Base-by-base conservation (phyloP, 306 rosid genomes). In the Boehmeria nivea region DNA sequence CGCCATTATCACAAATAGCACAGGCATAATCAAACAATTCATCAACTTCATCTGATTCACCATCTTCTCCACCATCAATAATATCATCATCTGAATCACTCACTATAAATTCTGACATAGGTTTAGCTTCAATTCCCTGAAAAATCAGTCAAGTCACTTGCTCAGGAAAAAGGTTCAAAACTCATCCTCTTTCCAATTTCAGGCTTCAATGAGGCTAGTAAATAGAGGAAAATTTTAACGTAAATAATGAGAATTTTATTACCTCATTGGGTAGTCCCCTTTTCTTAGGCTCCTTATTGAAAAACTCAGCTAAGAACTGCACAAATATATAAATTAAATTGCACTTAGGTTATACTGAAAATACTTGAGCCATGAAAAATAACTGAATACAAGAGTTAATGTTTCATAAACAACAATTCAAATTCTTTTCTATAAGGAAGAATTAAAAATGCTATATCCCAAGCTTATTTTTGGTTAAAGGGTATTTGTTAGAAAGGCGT, bases 1-100 rank as follows among this genome's bases (percentile, higher is more conserved):
- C 99, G 16, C 99, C 96, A 59, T 91, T 85, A 57, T 91, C 99
- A 81, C 99, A 91, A 65, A 91, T 27, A 1, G 89, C 79, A 69
- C 99, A 91, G 65, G 79, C 96, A 57, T 82, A 81, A 75, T 87
- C 96, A 75, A 80, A 91, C 63, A 84, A 63, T 2, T 60, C 88
- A 6, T 70, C 93, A 37, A 79, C 87, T 15, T 68, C 83, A 67
- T 80, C 75, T 13, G 80, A 68, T 51, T 82, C 79, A 14, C 72
- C 93, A 51, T 78, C 89, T 56, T 5, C 71, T 48, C 61, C 75
- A 55, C 42, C 86, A 44, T 82, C 82, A 43, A 54, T 51, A 46
- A 42, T 36, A 62, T 72, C 79, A 42, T 76, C 76, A 55, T 77
- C 94, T 17, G 9, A 16, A 60, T 79, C 82, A 38, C 76, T 87